These are phyloP conservation scores for Elaphomyces granulatus DNA, from an alignment of 495 filamentous ascomycete species.

Conservation along the genomic window DNA sequence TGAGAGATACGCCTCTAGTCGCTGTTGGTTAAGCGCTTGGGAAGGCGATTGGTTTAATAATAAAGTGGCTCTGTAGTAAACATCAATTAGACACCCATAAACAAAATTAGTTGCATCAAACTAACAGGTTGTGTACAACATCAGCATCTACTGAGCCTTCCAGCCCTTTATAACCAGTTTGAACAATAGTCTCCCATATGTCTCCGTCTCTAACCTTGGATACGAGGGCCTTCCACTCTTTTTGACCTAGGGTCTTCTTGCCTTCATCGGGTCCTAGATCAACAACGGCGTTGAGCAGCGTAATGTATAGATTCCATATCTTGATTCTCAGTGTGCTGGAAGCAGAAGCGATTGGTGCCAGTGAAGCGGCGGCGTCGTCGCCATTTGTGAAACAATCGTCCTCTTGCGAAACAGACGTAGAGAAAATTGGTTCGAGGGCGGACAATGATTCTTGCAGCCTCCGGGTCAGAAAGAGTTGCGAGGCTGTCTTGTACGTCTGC, in stretches of 20 bases:
- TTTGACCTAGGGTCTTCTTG: conserved; percentile 67
- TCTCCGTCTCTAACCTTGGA: conserved; percentile 69
- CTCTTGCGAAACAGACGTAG: conserved; percentile 18
- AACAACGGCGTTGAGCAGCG: conserved; percentile 75
- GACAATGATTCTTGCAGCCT: conserved; percentile 78
- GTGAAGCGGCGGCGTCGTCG: conserved; percentile 18
- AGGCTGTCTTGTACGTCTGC: conserved; percentile 66
- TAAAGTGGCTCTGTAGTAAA: conserved; percentile 55
- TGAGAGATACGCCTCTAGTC: conserved; percentile 82
- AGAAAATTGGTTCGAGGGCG: conserved; percentile 65
- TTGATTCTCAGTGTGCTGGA: conserved; percentile 73
- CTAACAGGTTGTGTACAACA: conserved; percentile 82
- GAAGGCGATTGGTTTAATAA: conserved; percentile 73
- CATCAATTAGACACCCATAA: not conserved
- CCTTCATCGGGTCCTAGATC: conserved; percentile 85
- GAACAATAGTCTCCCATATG: conserved; percentile 85
- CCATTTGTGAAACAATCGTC: conserved; percentile 17
- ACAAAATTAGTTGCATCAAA: not conserved
- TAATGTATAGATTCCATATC: conserved; percentile 93
- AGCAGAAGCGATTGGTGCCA: conserved; percentile 57
- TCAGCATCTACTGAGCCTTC: conserved; percentile 90
- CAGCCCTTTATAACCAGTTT: conserved; percentile 66
- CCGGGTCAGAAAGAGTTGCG: conserved; percentile 82
- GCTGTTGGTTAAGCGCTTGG: conserved; percentile 69
- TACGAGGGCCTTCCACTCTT: conserved; percentile 68